Evolutionary conservation across 2,329 filamentous ascomycete genomes (phyloP).

Genomic region (Scopulariopsis brevicaulis): DNA sequence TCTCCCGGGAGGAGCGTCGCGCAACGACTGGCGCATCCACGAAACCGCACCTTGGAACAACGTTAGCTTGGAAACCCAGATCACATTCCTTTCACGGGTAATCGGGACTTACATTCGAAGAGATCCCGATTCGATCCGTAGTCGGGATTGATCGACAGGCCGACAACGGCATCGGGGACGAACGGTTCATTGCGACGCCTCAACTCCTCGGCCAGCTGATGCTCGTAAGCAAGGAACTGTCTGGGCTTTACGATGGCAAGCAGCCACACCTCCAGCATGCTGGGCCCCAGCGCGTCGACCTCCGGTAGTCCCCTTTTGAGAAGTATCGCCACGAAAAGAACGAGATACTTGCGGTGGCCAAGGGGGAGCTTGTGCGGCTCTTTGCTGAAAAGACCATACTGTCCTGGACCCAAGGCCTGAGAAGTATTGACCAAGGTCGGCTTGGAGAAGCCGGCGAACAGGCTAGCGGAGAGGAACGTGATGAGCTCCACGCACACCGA

Average conservation of each 20-base stretch:
- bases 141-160: constrained; percentile 24
- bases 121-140: constrained; percentile 36
- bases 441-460: constrained; percentile 32
- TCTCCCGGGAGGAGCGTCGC: constrained; percentile 21
- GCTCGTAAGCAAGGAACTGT: constrained; percentile 33
- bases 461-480: constrained; percentile 30
- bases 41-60: constrained; percentile 22
- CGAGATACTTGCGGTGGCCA: constrained; percentile 30
- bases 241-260: constrained; percentile 38
- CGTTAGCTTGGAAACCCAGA: background rate
- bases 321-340: constrained; percentile 39
- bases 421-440: constrained; percentile 30
- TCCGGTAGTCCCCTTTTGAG: constrained; percentile 33
- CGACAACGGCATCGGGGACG: constrained; percentile 25
- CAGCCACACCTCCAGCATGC: constrained; percentile 39
- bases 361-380: constrained; percentile 25
- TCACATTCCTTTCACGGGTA: background rate
- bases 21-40: constrained; percentile 37
- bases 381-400: constrained; percentile 37
- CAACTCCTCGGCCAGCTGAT: constrained; percentile 34
- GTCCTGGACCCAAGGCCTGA: constrained; percentile 30
- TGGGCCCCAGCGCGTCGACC: constrained; percentile 31
- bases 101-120: constrained; percentile 28
- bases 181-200: constrained; percentile 28
- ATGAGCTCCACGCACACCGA: constrained; percentile 29